A percentile compares a stretch with the other conserved stretches of the same genome.
These are phyloP conservation scores for Phialocephala subalpina DNA, from an alignment of 2,329 filamentous ascomycete species.

Conservation along the genomic window DNA sequence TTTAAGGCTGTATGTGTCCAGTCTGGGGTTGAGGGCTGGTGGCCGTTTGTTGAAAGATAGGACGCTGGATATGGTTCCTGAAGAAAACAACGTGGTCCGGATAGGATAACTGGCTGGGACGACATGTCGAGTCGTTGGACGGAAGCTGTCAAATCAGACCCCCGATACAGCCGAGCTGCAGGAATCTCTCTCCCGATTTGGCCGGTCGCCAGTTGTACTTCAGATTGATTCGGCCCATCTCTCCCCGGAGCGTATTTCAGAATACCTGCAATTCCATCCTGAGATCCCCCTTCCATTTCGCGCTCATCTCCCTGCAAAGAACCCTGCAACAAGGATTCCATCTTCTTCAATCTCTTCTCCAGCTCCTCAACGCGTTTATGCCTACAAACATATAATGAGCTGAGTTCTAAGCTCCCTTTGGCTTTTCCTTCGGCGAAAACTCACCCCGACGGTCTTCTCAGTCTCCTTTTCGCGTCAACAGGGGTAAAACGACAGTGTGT, in stretches of 20 bases:
- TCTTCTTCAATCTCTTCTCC: conserved; percentile 31
- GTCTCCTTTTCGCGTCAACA: conserved; percentile 35
- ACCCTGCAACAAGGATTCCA: conserved; percentile 31
- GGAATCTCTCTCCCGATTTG: too few relatives aligned
- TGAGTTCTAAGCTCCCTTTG: not conserved
- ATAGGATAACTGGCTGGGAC: too few relatives aligned
- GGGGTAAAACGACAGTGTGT: conserved; percentile 43
- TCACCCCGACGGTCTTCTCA: conserved; percentile 36
- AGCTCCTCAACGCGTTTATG: conserved; percentile 31
- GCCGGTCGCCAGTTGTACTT: too few relatives aligned
- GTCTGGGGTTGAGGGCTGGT: not conserved
- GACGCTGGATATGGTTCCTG: too few relatives aligned
- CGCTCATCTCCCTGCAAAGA: not conserved
- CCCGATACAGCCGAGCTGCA: too few relatives aligned
- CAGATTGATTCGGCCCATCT: not conserved
- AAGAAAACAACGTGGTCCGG: too few relatives aligned
- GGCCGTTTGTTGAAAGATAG: not conserved
- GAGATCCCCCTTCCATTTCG: too few relatives aligned
- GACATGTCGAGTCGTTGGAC: too few relatives aligned
- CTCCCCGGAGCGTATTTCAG: not conserved
- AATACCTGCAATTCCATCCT: not conserved
- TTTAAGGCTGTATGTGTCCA: too few relatives aligned
- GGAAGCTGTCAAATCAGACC: too few relatives aligned
- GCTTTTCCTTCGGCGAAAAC: conserved; percentile 17
- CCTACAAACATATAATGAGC: conserved; percentile 20